phyloP scores from a whole-genome alignment of 805 yeast species.

The fission yeast (Schizosaccharomyces pombe) region DNA sequence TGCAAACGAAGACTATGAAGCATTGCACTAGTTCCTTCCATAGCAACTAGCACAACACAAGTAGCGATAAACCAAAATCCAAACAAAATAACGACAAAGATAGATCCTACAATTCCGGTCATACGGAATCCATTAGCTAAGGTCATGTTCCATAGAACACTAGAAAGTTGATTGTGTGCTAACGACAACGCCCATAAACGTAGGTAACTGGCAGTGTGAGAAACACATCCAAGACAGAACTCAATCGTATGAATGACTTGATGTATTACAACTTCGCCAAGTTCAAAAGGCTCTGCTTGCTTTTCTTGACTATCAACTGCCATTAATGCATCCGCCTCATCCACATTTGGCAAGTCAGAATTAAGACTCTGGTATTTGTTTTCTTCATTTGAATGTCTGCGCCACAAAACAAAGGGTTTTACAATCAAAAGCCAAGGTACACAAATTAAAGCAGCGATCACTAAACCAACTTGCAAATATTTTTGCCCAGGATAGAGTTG shows the following conservation, averaged over 20 bases:
- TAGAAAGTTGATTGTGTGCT: constrained; percentile 87
- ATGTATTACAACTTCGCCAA: constrained; percentile 88
- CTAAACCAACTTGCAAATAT: constrained; percentile 43
- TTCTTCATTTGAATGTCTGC: constrained; percentile 27
- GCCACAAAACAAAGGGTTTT: constrained; percentile 56
- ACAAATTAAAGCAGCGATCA: constrained; percentile 59
- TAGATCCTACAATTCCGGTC: constrained; percentile 42
- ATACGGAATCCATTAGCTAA: constrained; percentile 51
- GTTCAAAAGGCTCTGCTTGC: constrained; percentile 32
- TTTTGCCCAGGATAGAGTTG: constrained; percentile 63
- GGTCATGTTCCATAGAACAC: constrained; percentile 95
- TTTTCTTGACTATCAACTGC: constrained; percentile 9
- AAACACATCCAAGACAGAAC: constrained; percentile 86
- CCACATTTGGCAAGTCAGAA: constrained; percentile 16
- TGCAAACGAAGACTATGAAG: constrained; percentile 92
- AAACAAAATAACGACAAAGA: constrained; percentile 56
- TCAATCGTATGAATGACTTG: constrained; percentile 95
- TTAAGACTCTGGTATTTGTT: constrained; percentile 26
- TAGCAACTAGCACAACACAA: constrained; percentile 68
- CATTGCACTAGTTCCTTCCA: constrained; percentile 99
- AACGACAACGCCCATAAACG: constrained; percentile 93
- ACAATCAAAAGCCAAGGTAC: constrained; percentile 77
- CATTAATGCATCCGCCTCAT: constrained; percentile 15
- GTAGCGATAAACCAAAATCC: constrained; percentile 90
- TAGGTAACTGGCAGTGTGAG: constrained; percentile 93